These are phyloP conservation scores for Citrullus mucosospermus DNA, from an alignment of 306 rosid species.

Conservation along the genomic window DNA sequence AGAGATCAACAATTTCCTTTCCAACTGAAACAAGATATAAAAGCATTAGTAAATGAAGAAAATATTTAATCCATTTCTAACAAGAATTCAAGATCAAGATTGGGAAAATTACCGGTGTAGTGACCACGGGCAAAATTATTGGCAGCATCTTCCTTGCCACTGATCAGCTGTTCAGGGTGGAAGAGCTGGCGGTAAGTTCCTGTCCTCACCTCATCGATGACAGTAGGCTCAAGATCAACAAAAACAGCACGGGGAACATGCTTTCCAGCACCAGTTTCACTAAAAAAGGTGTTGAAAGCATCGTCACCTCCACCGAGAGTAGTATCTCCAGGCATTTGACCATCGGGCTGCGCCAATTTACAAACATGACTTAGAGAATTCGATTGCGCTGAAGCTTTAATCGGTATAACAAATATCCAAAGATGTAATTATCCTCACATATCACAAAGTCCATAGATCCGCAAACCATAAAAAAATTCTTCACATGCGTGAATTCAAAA, in stretches of 20 bases:
- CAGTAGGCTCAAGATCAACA: constrained; percentile 78
- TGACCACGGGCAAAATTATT: constrained; percentile 87
- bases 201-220: constrained; percentile 72
- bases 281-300: constrained; percentile 80
- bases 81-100: not conserved
- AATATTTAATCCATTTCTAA: no score
- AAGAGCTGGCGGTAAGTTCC: constrained; percentile 66
- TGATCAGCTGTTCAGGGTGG: constrained; percentile 76
- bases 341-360: constrained; percentile 40
- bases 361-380: not conserved
- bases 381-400: not conserved
- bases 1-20: constrained; percentile 72
- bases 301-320: constrained; percentile 70
- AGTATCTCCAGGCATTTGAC: constrained; percentile 67
- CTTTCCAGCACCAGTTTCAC: constrained; percentile 79
- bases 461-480: not conserved
- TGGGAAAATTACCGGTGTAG: constrained; percentile 38
- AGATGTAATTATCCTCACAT: not conserved
- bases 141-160: constrained; percentile 80
- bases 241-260: constrained; percentile 75
- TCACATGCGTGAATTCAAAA: not conserved
- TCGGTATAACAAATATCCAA: not conserved
- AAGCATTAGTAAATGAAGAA: not conserved
- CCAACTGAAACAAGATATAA: constrained; percentile 35
- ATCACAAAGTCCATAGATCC: not conserved